Evolutionary conservation across 371 early-diverging fungal species (phyloP).

Genomic region (Rhizomucor pusillus): DNA sequence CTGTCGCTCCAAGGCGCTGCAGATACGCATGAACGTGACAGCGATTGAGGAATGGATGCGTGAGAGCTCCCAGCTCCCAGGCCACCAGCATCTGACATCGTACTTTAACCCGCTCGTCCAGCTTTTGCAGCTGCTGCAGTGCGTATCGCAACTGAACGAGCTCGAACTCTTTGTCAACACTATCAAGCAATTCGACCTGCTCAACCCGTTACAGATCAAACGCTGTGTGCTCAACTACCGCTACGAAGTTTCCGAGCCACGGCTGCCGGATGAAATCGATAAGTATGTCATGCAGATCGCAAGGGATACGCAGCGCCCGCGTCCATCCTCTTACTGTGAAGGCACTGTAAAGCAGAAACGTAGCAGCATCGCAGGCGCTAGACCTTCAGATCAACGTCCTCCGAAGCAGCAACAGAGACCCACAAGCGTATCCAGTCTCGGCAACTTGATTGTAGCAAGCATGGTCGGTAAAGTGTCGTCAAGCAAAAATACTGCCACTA

Average conservation of each 20-base stretch:
- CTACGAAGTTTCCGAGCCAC: conserved; percentile 81
- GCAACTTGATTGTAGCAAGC: too few species aligned
- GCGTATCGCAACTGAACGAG: conserved; percentile 62
- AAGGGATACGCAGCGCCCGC: conserved; percentile 49
- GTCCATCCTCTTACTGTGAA: too few species aligned
- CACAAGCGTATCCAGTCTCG: too few species aligned
- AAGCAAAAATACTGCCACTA: too few species aligned
- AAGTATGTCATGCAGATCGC: conserved; percentile 66
- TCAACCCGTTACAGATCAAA: conserved; percentile 71
- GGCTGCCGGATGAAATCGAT: conserved; percentile 67
- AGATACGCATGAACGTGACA: conserved; percentile 78
- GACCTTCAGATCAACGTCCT: too few species aligned
- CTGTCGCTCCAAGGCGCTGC: conserved; percentile 76
- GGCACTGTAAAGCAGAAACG: too few species aligned
- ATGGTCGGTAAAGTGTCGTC: too few species aligned
- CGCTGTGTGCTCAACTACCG: conserved; percentile 73
- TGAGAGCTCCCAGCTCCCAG: too few species aligned
- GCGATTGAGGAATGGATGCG: conserved; percentile 81
- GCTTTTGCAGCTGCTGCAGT: conserved; percentile 76
- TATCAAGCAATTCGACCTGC: conserved; percentile 53
- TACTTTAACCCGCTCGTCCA: conserved; percentile 59
- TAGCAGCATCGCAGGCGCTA: too few species aligned
- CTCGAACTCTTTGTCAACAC: conserved; percentile 72
- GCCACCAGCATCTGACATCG: conserved; percentile 41
- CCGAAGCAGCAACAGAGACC: too few species aligned